Evolutionary conservation across 805 yeast species (phyloP).

Genomic region (Saturnispora silvae): DNA sequence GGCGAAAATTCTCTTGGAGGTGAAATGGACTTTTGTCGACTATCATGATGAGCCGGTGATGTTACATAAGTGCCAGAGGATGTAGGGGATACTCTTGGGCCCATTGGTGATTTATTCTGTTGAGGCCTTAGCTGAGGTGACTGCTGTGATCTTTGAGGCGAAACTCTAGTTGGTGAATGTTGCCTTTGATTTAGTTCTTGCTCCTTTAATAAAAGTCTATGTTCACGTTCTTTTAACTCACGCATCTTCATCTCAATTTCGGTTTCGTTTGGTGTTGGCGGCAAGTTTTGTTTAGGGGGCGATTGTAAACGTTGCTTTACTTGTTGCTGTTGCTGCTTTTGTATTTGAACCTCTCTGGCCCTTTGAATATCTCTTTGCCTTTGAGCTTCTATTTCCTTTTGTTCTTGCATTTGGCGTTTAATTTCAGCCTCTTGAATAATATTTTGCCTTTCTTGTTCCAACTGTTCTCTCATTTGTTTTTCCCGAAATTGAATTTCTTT

Average conservation of each 20-base stretch:
- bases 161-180: neutral
- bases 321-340: neutral
- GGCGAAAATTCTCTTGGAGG: neutral
- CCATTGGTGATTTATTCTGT: neutral
- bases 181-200: conserved; percentile 3
- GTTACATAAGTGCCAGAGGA: neutral
- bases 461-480: neutral
- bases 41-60: neutral
- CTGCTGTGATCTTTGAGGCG: neutral
- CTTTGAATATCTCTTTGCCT: neutral
- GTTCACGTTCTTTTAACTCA: conserved; percentile 2
- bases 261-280: neutral
- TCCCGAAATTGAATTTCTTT: neutral
- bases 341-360: neutral
- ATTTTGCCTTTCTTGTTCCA: neutral
- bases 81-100: neutral
- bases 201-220: conserved; percentile 3
- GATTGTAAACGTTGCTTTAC: neutral
- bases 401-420: neutral
- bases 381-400: neutral
- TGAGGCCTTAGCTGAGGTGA: neutral
- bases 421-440: neutral
- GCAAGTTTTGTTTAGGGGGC: too few relatives aligned
- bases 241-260: conserved; percentile 2
- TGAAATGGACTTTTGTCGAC: neutral